Conservation (phyloP, 306 rosid genomes). For the Fagus crenata region DNA sequence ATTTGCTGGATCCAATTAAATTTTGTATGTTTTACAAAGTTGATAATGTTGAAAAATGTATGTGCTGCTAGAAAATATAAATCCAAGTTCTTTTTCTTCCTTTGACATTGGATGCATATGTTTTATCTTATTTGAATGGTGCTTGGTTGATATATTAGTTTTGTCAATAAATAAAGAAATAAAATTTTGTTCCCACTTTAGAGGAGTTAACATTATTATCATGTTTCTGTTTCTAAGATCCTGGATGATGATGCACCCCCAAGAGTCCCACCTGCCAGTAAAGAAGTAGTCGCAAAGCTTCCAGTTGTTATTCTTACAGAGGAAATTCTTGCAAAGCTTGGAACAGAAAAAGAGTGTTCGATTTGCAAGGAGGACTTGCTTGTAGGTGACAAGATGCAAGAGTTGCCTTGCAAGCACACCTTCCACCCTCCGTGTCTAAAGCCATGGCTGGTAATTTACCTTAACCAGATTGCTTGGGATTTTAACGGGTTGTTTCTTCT, state of each 20-base stretch:
- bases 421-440: slow-evolving; percentile 93
- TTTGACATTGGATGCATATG: not conserved
- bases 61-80: too few relatives aligned
- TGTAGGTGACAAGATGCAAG: slow-evolving; percentile 83
- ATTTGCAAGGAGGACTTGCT: slow-evolving; percentile 85
- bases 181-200: slow-evolving; percentile 1
- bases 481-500: slow-evolving; percentile 1
- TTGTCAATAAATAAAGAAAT: not conserved
- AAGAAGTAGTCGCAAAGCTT: slow-evolving; percentile 86
- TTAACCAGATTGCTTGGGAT: slow-evolving; percentile 4
- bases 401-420: slow-evolving; percentile 95
- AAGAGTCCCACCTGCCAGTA: slow-evolving; percentile 92
- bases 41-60: too few relatives aligned
- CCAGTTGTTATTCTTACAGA: slow-evolving; percentile 71
- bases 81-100: not conserved
- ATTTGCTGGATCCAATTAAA: too few relatives aligned
- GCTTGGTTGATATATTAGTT: not conserved
- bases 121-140: slow-evolving; percentile 5
- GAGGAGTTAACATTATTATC: slow-evolving; percentile 1
- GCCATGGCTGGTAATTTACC: slow-evolving; percentile 87
- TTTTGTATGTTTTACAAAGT: too few relatives aligned
- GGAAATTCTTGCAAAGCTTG: slow-evolving; percentile 61
- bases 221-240: slow-evolving; percentile 36
- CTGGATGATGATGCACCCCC: slow-evolving; percentile 53
- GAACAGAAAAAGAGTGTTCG: slow-evolving; percentile 79